Conservation (phyloP, 768 basidiomycete genomes). For the Boletales sp. region DNA sequence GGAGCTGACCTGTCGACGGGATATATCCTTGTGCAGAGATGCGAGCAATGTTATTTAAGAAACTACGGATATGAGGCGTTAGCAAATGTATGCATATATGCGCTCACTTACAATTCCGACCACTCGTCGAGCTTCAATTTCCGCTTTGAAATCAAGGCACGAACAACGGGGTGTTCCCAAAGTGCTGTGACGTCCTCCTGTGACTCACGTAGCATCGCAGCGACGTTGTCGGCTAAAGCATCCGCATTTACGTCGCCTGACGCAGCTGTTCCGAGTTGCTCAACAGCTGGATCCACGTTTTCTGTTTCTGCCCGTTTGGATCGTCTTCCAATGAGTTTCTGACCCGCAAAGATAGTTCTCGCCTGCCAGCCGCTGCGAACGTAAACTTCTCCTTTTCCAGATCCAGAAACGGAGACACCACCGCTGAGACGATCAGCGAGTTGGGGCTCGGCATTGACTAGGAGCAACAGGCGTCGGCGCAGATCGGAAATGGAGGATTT, state of each 20-base stretch:
- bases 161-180: conserved; percentile 72
- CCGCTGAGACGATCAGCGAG: conserved; percentile 74
- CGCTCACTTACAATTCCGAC: conserved; percentile 72
- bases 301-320: conserved; percentile 23
- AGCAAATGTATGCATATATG: conserved; percentile 21
- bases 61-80: conserved; percentile 40
- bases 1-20: conserved; percentile 62
- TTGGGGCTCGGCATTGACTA: conserved; percentile 57
- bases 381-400: conserved; percentile 72
- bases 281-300: conserved; percentile 26
- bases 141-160: conserved; percentile 61
- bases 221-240: conserved; percentile 57
- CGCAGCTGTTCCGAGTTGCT: conserved; percentile 27
- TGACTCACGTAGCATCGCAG: conserved; percentile 51
- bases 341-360: conserved; percentile 54
- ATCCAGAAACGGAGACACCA: conserved; percentile 67
- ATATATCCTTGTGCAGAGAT: conserved; percentile 67
- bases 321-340: conserved; percentile 28
- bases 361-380: conserved; percentile 84
- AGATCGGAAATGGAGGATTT: conserved; percentile 46
- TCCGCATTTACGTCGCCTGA: conserved; percentile 41
- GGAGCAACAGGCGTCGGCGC: conserved; percentile 54
- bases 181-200: conserved; percentile 67
- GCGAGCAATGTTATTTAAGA: conserved; percentile 69
- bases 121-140: conserved; percentile 81